These are phyloP conservation scores for Medicago arabica DNA, from an alignment of 306 rosid genomes.

Conservation along the genomic window DNA sequence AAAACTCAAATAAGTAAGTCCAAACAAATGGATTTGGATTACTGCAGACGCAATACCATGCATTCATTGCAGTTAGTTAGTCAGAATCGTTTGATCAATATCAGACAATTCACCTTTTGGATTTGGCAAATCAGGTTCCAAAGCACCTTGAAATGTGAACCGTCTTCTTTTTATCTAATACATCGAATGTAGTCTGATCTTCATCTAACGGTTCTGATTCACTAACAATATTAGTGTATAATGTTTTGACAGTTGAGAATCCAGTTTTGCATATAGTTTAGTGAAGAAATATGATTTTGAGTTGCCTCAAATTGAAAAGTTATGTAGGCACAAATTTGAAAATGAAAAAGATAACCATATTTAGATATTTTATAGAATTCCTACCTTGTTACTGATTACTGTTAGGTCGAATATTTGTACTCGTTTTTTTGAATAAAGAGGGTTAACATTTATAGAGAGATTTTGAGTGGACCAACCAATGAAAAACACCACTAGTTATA, in stretches of 20 bases:
- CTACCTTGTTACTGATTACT: background rate
- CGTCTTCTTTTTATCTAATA: background rate
- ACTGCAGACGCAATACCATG: background rate
- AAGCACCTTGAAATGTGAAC: background rate
- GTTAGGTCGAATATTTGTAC: background rate
- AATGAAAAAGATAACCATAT: background rate
- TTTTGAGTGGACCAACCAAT: conserved; percentile 28
- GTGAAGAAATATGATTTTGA: background rate
- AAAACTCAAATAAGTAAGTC: background rate
- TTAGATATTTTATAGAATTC: background rate
- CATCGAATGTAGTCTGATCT: background rate
- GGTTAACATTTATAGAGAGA: conserved; percentile 24
- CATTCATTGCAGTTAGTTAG: background rate
- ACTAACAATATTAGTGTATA: background rate
- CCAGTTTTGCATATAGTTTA: background rate
- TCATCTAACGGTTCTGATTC: background rate
- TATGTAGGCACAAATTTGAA: background rate
- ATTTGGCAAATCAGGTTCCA: background rate
- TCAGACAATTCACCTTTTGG: background rate
- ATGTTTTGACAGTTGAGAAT: background rate
- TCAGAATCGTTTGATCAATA: background rate
- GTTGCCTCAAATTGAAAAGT: too few species aligned
- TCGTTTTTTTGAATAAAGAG: background rate
- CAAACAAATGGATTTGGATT: background rate
- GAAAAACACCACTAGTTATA: conserved; percentile 18